phyloP scores from a whole-genome alignment of 371 early-diverging fungal species.

The Lichtheimia ramosa region DNA sequence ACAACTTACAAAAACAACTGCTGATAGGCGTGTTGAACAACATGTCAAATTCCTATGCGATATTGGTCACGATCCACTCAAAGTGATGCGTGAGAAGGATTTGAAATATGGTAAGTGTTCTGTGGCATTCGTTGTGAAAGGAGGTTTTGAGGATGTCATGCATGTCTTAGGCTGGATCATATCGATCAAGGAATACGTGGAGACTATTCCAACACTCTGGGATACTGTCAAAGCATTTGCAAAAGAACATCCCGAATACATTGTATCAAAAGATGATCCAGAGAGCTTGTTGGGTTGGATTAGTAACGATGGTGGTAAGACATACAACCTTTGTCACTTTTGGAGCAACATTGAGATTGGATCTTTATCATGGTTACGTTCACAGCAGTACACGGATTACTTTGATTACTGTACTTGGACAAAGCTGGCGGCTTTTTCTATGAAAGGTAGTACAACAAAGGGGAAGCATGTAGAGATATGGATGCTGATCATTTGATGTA shows the following conservation, averaged over 20 bases:
- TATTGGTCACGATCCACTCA: constrained; percentile 90
- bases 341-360: constrained; percentile 66
- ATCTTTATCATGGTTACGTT: constrained; percentile 30
- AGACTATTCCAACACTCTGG: constrained; percentile 86
- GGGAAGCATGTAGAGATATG: background rate
- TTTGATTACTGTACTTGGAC: constrained; percentile 85
- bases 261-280: constrained; percentile 16
- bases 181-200: constrained; percentile 71
- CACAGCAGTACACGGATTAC: constrained; percentile 68
- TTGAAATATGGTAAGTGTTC: constrained; percentile 71
- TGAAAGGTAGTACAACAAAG: constrained; percentile 73
- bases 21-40: constrained; percentile 90
- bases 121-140: background rate
- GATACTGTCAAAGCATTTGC: constrained; percentile 59
- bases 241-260: constrained; percentile 35
- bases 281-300: constrained; percentile 36
- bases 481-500: constrained; percentile 1
- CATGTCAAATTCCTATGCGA: constrained; percentile 89
- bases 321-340: constrained; percentile 80
- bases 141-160: background rate
- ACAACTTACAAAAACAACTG: background rate
- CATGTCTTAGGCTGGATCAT: constrained; percentile 72
- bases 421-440: constrained; percentile 87
- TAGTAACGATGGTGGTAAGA: constrained; percentile 45
- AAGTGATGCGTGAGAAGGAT: constrained; percentile 73